Evolutionary conservation across 208 protist species (phyloP), one percentile per base, ranked within the genome.

Genomic region (Crithidia thermophila): DNA sequence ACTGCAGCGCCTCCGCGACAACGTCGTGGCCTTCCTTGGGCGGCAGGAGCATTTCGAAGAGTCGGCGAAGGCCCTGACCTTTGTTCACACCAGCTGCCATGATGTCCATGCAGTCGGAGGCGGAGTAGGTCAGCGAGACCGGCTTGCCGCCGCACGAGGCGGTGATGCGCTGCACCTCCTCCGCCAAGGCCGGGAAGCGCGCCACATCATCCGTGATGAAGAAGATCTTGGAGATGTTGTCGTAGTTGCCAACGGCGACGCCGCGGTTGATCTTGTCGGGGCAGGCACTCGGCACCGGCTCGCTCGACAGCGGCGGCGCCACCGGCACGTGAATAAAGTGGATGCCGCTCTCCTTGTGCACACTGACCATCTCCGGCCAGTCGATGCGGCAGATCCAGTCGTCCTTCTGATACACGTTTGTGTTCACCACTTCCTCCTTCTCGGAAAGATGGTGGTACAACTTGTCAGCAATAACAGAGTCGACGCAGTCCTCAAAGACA

Each of bases 331-430:
- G 71, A 16, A 25, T 27, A 28, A 67, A 88, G 49, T 31, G 55
- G 30, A 87, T 56, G 0, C 79, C 74, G 40, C 76, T 87, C 40
- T 78, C 59, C 55, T 71, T 49, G 63, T 80, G 75, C n/a, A 49
- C 58, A 21, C 5, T 21, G 33, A 84, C 50, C 80, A 86, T 79
- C 53, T 65, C 42, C 18, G 78, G 77, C 72, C 72, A 77, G 47
- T 81, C 65, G 37, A 72, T 34, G 52, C 83, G 75, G 39, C 81
- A 84, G 23, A 85, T 60, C 86, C 86, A 92, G 59, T 81, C 76
- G 9, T 89, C 81, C 28, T 81, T 37, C 49, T 84, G 80, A 42
- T 84, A 89, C 1, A 79, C 36, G 63, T 89, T 84, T 2, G 71
- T 82, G 70, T 87, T 87, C 28, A 87, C 65, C 28, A 39, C 40